These are phyloP conservation scores for Globisporangium radiosum DNA, from an alignment of 352 stramenopile genomes.

Conservation along the genomic window DNA sequence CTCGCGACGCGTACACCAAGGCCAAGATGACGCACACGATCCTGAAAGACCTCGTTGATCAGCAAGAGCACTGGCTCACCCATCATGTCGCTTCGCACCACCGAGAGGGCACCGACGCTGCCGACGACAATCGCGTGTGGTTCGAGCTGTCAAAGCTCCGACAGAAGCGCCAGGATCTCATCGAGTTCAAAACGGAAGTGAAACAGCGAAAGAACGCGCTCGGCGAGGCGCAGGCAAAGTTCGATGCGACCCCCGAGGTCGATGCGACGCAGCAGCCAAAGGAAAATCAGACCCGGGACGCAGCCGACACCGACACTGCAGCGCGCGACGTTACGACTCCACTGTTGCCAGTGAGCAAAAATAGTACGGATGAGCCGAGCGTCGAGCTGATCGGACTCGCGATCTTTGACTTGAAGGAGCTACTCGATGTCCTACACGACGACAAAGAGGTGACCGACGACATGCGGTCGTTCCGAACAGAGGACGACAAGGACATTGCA, in stretches of 20 bases:
- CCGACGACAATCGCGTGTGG: conserved; percentile 21
- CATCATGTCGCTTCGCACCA: conserved; percentile 26
- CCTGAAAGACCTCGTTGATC: conserved; percentile 27
- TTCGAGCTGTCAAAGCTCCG: conserved; percentile 32
- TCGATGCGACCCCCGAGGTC: conserved; percentile 8
- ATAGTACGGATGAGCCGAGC: not conserved
- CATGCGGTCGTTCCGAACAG: conserved; percentile 27
- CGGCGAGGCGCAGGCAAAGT: conserved; percentile 7
- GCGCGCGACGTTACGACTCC: too few relatives aligned
- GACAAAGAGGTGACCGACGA: conserved; percentile 36
- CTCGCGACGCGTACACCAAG: conserved; percentile 16
- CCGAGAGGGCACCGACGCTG: conserved; percentile 13
- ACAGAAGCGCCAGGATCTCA: conserved; percentile 33
- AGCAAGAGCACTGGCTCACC: conserved; percentile 28
- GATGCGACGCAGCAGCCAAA: not conserved
- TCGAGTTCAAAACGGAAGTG: conserved; percentile 29
- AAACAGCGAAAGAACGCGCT: conserved; percentile 5
- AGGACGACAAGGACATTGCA: conserved; percentile 28
- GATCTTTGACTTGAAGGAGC: conserved; percentile 34
- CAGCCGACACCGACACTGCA: too few relatives aligned
- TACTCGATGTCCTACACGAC: conserved; percentile 37
- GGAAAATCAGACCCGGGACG: too few relatives aligned
- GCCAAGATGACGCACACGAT: conserved; percentile 20
- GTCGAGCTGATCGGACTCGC: conserved; percentile 37
- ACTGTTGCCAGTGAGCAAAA: not conserved